These are phyloP conservation scores for Sanghuangporus baumii DNA, from an alignment of 1,284 basidiomycete genomes.

Conservation along the genomic window DNA sequence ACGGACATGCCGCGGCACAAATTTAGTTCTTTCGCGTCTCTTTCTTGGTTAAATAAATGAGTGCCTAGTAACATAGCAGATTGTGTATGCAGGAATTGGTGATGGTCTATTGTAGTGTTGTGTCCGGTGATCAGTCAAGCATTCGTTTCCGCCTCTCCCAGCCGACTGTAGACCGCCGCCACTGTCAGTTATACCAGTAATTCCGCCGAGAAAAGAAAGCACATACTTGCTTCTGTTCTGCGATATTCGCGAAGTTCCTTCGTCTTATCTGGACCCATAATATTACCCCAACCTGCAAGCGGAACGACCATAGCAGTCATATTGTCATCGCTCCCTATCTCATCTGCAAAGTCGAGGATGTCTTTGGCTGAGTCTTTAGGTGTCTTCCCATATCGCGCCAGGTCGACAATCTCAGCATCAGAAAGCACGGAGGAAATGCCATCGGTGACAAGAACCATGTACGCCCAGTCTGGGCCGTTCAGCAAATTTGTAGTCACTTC, in stretches of 20 bases:
- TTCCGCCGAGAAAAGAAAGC: neutral
- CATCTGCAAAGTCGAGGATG: constrained; percentile 86
- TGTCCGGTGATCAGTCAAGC: constrained; percentile 33
- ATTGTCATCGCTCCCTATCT: constrained; percentile 89
- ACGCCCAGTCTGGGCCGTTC: constrained; percentile 72
- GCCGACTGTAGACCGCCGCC: constrained; percentile 39
- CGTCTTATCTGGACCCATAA: constrained; percentile 76
- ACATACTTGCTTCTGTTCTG: constrained; percentile 59
- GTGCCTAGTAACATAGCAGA: neutral
- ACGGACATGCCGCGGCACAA: constrained; percentile 86
- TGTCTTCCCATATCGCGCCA: constrained; percentile 67
- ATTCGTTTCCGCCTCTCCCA: constrained; percentile 68
- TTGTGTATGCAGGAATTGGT: neutral
- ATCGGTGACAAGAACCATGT: constrained; percentile 80
- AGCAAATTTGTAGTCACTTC: constrained; percentile 82
- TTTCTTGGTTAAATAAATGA: neutral
- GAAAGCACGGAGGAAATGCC: constrained; percentile 88
- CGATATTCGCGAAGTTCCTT: constrained; percentile 79
- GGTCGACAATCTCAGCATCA: constrained; percentile 92
- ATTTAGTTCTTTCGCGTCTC: constrained; percentile 42
- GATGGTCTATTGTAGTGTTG: constrained; percentile 3
- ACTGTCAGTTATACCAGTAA: neutral
- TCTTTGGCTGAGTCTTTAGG: constrained; percentile 79
- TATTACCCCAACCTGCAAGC: constrained; percentile 85
- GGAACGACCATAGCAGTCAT: constrained; percentile 91